phyloP scores from a whole-genome alignment of 2,329 filamentous ascomycete species.

The Huntiella bhutanensis region DNA sequence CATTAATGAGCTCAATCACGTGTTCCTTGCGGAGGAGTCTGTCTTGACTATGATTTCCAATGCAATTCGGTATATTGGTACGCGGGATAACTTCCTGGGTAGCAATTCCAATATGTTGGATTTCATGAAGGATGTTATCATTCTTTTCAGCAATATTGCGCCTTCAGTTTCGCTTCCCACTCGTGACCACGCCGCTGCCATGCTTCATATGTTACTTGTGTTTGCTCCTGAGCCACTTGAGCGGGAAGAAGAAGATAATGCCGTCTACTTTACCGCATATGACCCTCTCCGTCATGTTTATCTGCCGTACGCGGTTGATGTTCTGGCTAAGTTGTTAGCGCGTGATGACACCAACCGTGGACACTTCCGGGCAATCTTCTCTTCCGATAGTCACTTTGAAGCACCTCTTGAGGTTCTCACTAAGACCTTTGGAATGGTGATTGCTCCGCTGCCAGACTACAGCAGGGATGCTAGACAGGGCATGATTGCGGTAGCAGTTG shows the following conservation, averaged over 20 bases:
- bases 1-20: conserved; percentile 9
- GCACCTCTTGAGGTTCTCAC: conserved; percentile 66
- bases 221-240: conserved; percentile 71
- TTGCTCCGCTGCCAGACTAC: conserved; percentile 65
- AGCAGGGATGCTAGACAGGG: conserved; percentile 33
- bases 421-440: conserved; percentile 67
- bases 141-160: conserved; percentile 76
- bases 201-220: conserved; percentile 74
- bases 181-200: conserved; percentile 68
- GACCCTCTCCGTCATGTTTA: conserved; percentile 71
- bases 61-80: conserved; percentile 72
- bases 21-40: conserved; percentile 50
- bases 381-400: conserved; percentile 44
- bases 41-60: conserved; percentile 72
- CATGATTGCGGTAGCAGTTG: conserved; percentile 47
- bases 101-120: conserved; percentile 74
- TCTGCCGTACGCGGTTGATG: conserved; percentile 74
- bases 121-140: conserved; percentile 90
- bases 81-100: conserved; percentile 68
- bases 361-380: conserved; percentile 67
- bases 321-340: conserved; percentile 76
- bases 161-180: conserved; percentile 63
- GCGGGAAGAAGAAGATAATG: conserved; percentile 30
- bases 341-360: conserved; percentile 83
- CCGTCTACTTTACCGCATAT: conserved; percentile 58